Base-by-base conservation (phyloP, 2,329 filamentous ascomycete genomes). In the Colletotrichum chrysophilum region DNA sequence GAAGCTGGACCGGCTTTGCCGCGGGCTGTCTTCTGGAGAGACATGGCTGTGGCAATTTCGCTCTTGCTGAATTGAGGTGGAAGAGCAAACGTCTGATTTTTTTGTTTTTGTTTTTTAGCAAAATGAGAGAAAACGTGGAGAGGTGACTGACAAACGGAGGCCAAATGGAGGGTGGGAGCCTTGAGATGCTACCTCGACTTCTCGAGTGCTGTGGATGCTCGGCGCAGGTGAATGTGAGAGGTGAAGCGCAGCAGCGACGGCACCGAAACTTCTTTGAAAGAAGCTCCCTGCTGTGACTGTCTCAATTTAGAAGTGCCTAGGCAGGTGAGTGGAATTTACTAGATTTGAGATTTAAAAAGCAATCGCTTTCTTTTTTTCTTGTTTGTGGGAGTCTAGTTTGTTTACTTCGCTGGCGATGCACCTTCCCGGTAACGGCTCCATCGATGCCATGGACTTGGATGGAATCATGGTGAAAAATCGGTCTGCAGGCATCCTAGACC, bases 251-350 rank as follows among this genome's bases (percentile, higher is more conserved):
- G 10, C 43, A n/a, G 43, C 10, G 12, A 52, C 5, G n/a, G n/a
- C 43, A 6, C 12, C 4, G 12, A 21, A 52, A 52, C 4, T 52
- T 48, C 43, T 13, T 21, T 52, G 43, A 7, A 52, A 52, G 43
- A 52, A 24, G 3, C n/a, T 21, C 1, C 43, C 43, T 52, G 10
- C n/a, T 5, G 43, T 21, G 9, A 21, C n/a, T 48, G 9, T 5
- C 2, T 6, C 43, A 13, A 24, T 3, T 13, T 1, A 21, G 10
- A 52, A n/a, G n/a, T 13, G 4, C 0, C 43, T 21, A 52, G 5
- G n/a, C n/a, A 52, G 6, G n/a, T 21, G n/a, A 52, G 4, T 21
- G 12, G 4, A 1, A 13, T 13, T 21, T 7, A 3, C n/a, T 0
- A 0, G 43, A 13, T 52, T 52, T 14, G 2, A 52, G 6, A 52